Percentiles rank a stretch among this genome's conserved stretches.
phyloP scores from a whole-genome alignment of 305 asterid species.

The Caryopteris hybrid region DNA sequence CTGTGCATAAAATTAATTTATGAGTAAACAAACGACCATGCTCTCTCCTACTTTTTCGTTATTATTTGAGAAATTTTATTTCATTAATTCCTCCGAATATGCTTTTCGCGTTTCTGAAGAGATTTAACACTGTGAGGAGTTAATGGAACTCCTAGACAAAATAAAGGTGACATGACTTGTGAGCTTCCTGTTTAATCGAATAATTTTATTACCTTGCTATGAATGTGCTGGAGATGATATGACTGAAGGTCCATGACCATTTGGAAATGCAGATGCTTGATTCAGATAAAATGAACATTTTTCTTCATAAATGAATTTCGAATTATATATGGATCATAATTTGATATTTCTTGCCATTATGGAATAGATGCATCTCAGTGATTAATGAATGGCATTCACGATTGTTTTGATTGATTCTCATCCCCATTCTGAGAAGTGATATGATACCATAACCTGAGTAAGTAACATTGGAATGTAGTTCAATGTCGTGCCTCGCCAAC shows the following conservation, averaged over 20 bases:
- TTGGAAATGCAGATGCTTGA: background rate
- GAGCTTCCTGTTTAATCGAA: background rate
- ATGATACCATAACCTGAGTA: background rate
- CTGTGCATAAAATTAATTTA: background rate
- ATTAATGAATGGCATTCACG: background rate
- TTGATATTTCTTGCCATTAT: background rate
- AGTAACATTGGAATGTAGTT: background rate
- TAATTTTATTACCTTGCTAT: background rate
- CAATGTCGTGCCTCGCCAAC: background rate
- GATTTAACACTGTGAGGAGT: background rate
- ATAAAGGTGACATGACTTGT: background rate
- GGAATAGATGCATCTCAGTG: background rate
- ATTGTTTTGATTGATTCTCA: background rate
- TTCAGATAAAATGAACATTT: background rate
- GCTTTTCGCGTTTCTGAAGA: background rate
- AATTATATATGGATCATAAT: background rate
- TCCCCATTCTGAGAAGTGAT: background rate
- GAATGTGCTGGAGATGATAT: background rate
- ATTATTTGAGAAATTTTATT: background rate
- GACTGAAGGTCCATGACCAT: background rate
- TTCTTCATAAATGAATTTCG: background rate
- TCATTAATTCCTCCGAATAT: background rate
- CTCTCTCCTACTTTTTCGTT: background rate
- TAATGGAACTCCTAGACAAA: background rate
- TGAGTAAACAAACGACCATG: background rate